Evolutionary conservation across 768 basidiomycete genomes (phyloP).

Genomic region (Boletus edulis): DNA sequence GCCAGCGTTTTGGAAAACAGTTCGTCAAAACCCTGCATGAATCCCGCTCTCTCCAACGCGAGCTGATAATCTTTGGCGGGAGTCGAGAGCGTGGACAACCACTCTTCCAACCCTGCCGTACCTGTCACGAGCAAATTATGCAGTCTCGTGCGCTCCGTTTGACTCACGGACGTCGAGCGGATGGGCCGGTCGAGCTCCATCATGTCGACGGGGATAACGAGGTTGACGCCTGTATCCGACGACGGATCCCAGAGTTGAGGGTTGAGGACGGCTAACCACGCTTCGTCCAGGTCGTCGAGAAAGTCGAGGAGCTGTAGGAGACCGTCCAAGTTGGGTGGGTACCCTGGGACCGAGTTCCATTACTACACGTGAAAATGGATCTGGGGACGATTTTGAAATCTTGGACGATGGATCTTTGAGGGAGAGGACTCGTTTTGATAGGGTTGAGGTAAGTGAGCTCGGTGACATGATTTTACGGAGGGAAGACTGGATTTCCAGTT

Average conservation of each 20-base stretch:
- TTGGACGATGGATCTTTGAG: constrained; percentile 82
- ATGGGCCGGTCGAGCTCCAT: constrained; percentile 25
- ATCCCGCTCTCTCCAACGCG: constrained; percentile 48
- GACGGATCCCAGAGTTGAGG: constrained; percentile 66
- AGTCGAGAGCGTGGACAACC: constrained; percentile 43
- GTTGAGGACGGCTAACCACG: constrained; percentile 66
- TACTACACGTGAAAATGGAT: constrained; percentile 74
- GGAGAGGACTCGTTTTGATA: constrained; percentile 69
- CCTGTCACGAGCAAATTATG: constrained; percentile 64
- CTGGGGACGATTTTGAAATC: constrained; percentile 94
- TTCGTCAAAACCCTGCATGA: constrained; percentile 63
- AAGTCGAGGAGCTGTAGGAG: constrained; percentile 43
- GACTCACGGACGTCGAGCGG: constrained; percentile 51
- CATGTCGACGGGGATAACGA: constrained; percentile 39
- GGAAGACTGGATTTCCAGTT: too few species aligned
- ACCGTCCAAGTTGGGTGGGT: constrained; percentile 42
- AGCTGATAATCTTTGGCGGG: constrained; percentile 29
- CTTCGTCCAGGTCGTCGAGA: constrained; percentile 71
- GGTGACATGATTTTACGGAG: too few species aligned
- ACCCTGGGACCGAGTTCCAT: constrained; percentile 57
- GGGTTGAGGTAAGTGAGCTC: too few species aligned
- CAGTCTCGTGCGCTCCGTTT: constrained; percentile 72
- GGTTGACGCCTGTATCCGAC: constrained; percentile 38
- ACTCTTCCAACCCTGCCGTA: constrained; percentile 63
- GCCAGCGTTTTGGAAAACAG: constrained; percentile 61